Conservation (phyloP, 2,329 filamentous ascomycete species). For the Ceratocystis diversiconidia region DNA sequence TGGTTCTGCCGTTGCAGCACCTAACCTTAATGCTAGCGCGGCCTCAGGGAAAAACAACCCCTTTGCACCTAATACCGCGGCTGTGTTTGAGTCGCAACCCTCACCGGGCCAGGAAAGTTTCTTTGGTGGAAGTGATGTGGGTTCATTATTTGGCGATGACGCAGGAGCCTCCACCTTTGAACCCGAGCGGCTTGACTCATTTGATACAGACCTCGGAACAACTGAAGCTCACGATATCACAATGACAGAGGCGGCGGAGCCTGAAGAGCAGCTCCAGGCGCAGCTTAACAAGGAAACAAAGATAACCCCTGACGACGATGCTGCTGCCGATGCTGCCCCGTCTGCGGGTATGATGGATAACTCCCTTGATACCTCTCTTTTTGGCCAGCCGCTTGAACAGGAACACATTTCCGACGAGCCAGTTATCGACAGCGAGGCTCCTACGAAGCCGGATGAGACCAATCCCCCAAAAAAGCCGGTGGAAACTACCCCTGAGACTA, state of each 20-base stretch:
- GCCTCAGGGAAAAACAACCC: slow-evolving; percentile 7
- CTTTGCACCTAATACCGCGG: slow-evolving; percentile 14
- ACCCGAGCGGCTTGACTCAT: slow-evolving; percentile 45
- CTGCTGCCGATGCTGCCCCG: not conserved
- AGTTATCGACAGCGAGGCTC: slow-evolving; percentile 21
- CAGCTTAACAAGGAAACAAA: slow-evolving; percentile 19
- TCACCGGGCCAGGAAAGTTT: slow-evolving; percentile 64
- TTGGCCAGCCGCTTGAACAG: slow-evolving; percentile 3
- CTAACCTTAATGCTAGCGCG: not conserved
- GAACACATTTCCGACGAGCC: slow-evolving; percentile 19
- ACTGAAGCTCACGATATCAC: slow-evolving; percentile 38
- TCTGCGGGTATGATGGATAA: slow-evolving; percentile 2
- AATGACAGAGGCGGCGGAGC: not conserved
- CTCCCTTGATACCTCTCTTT: slow-evolving; percentile 27
- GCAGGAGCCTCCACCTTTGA: slow-evolving; percentile 30
- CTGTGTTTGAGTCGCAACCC: slow-evolving; percentile 35
- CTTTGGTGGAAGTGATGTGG: slow-evolving; percentile 64
- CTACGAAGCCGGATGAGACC: not conserved
- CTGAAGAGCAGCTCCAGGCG: slow-evolving; percentile 24
- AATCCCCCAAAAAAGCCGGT: not conserved
- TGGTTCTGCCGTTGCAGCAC: slow-evolving; percentile 24
- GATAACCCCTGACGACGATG: not conserved
- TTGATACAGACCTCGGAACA: slow-evolving; percentile 54
- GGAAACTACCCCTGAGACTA: not conserved
- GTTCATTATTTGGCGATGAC: slow-evolving; percentile 78